Conservation (phyloP, 345 rosid species). For the Pelargonium nanum region DNA sequence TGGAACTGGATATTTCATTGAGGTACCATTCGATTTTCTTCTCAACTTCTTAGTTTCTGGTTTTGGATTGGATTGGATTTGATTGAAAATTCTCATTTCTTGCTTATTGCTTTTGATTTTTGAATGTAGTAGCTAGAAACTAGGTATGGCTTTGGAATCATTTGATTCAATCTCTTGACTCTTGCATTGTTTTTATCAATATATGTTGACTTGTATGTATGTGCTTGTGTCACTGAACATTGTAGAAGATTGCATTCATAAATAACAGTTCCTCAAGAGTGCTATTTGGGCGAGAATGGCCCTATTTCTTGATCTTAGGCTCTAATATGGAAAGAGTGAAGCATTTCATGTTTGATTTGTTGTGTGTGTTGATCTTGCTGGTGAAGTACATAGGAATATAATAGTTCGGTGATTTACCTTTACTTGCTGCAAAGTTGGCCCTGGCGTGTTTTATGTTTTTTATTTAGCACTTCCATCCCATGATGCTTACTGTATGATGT, state of each 20-base stretch:
- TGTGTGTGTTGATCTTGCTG: neutral
- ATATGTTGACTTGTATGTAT: too few species aligned
- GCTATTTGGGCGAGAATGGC: too few species aligned
- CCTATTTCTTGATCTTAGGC: too few species aligned
- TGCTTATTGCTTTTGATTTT: neutral
- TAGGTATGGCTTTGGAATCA: neutral
- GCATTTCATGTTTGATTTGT: neutral
- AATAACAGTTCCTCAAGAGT: too few species aligned
- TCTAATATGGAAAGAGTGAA: too few species aligned
- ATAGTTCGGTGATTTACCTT: neutral
- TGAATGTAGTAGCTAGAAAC: neutral
- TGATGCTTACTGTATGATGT: too few species aligned
- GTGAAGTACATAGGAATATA: neutral
- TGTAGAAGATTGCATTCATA: too few species aligned
- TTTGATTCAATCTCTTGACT: too few species aligned
- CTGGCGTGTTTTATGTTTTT: neutral
- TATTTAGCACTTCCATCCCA: neutral
- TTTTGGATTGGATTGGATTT: neutral
- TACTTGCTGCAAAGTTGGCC: neutral
- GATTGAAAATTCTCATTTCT: too few species aligned
- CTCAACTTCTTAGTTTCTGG: neutral
- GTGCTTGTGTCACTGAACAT: too few species aligned
- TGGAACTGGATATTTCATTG: slow-evolving; percentile 96
- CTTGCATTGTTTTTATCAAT: too few species aligned
- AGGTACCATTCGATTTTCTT: slow-evolving; percentile 6